Conservation (phyloP, 768 basidiomycete genomes). For the Leccinum sublutescens region DNA sequence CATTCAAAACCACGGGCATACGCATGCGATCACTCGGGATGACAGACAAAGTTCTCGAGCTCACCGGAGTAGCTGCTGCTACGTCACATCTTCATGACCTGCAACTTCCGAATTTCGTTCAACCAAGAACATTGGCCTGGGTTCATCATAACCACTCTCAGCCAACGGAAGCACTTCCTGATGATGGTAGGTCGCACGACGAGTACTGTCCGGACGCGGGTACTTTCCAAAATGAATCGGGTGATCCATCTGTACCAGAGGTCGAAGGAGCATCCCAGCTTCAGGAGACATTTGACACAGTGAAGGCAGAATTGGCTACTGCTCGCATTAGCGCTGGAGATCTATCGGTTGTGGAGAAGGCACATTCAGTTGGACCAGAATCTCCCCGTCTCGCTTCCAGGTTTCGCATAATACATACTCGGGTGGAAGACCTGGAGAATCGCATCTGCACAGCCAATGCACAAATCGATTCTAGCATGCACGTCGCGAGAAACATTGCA, state of each 20-base stretch:
- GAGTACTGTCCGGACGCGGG: slow-evolving; percentile 33
- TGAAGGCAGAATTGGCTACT: slow-evolving; percentile 80
- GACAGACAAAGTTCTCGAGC: slow-evolving; percentile 65
- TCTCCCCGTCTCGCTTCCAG: slow-evolving; percentile 41
- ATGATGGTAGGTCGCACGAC: slow-evolving; percentile 21
- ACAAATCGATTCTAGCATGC: slow-evolving; percentile 66
- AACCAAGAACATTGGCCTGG: slow-evolving; percentile 37
- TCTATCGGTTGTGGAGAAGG: slow-evolving; percentile 12
- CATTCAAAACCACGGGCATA: slow-evolving; percentile 84
- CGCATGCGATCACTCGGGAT: slow-evolving; percentile 75
- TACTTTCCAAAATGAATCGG: slow-evolving; percentile 12
- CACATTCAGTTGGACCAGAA: slow-evolving; percentile 25
- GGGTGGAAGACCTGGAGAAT: slow-evolving; percentile 63
- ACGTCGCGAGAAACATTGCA: slow-evolving; percentile 76
- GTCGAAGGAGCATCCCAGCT: slow-evolving; percentile 64
- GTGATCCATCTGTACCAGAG: slow-evolving; percentile 49
- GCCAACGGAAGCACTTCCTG: slow-evolving; percentile 36
- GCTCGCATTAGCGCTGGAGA: slow-evolving; percentile 37
- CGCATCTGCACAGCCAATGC: slow-evolving; percentile 52
- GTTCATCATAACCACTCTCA: slow-evolving; percentile 40
- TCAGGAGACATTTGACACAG: slow-evolving; percentile 80
- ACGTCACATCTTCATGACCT: slow-evolving; percentile 77
- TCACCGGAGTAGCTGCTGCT: slow-evolving; percentile 84
- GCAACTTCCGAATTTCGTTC: slow-evolving; percentile 35
- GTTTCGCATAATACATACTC: slow-evolving; percentile 53